phyloP scores from a whole-genome alignment of 2,329 filamentous ascomycete species.

The Torrubiellomyces zombiae region DNA sequence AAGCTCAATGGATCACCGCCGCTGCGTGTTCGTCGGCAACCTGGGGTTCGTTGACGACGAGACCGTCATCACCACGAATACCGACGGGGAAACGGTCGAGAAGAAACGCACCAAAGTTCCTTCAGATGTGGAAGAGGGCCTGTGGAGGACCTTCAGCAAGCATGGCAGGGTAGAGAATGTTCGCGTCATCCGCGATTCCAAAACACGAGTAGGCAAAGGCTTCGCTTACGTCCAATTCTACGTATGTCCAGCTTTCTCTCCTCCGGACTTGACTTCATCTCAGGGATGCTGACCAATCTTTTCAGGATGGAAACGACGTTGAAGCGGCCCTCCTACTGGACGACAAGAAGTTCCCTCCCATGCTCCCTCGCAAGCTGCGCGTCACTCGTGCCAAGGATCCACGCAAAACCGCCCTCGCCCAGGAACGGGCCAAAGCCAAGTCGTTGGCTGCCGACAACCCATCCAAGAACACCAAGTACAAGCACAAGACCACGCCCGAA shows the following conservation, averaged over 20 bases:
- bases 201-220: slow-evolving; percentile 87
- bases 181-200: slow-evolving; percentile 74
- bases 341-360: slow-evolving; percentile 82
- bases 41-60: slow-evolving; percentile 93
- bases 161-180: slow-evolving; percentile 79
- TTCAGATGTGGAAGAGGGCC: slow-evolving; percentile 79
- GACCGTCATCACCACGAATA: slow-evolving; percentile 46
- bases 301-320: slow-evolving; percentile 63
- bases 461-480: slow-evolving; percentile 36
- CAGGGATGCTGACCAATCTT: not conserved
- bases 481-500: slow-evolving; percentile 52
- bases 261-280: not conserved
- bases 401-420: slow-evolving; percentile 37
- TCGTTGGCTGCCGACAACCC: slow-evolving; percentile 19
- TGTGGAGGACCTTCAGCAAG: slow-evolving; percentile 67
- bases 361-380: slow-evolving; percentile 77
- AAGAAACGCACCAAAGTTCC: slow-evolving; percentile 62
- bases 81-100: slow-evolving; percentile 48
- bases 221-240: slow-evolving; percentile 96
- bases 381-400: slow-evolving; percentile 73
- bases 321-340: slow-evolving; percentile 80
- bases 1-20: slow-evolving; percentile 61
- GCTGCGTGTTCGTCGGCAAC: slow-evolving; percentile 93
- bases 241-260: no score
- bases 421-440: slow-evolving; percentile 16